A percentile compares a stretch with the other conserved stretches of the same genome.
Conservation (phyloP, 208 protist species). For the Angomonas deanei region DNA sequence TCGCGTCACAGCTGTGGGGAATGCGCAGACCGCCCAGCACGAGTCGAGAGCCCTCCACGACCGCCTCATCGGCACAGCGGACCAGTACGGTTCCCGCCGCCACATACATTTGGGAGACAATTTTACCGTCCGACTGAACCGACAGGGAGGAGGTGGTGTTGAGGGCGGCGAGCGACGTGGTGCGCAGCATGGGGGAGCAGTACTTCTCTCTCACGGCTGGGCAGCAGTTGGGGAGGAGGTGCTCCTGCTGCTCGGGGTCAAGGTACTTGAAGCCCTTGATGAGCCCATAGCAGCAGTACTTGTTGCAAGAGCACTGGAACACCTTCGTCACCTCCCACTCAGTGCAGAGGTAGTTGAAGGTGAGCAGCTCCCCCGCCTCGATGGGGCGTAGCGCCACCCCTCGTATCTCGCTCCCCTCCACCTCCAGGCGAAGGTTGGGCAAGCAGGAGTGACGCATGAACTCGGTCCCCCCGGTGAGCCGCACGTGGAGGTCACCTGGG, state of each 20-base stretch:
- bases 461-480: constrained; percentile 68
- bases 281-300: constrained; percentile 73
- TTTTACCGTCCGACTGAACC: constrained; percentile 25
- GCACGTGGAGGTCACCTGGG: constrained; percentile 59
- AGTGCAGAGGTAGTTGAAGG: constrained; percentile 85
- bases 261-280: constrained; percentile 81
- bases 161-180: constrained; percentile 26
- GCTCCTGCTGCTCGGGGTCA: constrained; percentile 58
- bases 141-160: constrained; percentile 21
- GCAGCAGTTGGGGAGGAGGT: constrained; percentile 57
- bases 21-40: constrained; percentile 49
- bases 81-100: constrained; percentile 60
- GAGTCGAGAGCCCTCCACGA: constrained; percentile 26
- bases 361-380: constrained; percentile 60
- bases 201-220: constrained; percentile 69
- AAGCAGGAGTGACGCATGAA: constrained; percentile 81
- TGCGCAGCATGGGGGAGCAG: constrained; percentile 24
- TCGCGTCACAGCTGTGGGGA: constrained; percentile 71
- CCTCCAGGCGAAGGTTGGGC: constrained; percentile 77
- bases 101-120: constrained; percentile 50
- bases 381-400: constrained; percentile 73
- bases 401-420: constrained; percentile 51
- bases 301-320: constrained; percentile 76
- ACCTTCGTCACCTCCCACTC: constrained; percentile 82
- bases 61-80: constrained; percentile 15